A percentile compares a stretch with the other conserved stretches of the same genome.
Conservation (phyloP, 192 early-diverging fungal species). For the Rhizoclosmatium globosum region DNA sequence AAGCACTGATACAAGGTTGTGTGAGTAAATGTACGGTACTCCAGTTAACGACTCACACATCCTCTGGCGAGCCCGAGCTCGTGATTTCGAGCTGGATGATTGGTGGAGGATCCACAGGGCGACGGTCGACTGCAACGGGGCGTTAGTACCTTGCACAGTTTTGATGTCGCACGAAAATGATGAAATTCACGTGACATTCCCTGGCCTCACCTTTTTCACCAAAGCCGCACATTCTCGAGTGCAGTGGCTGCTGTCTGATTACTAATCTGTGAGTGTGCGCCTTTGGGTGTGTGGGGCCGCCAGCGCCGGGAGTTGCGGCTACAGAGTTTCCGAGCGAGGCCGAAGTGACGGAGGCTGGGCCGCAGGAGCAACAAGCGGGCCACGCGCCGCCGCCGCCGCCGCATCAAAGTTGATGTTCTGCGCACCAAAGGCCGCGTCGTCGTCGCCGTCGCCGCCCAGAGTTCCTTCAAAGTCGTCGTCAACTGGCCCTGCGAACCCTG, state of each 20-base stretch:
- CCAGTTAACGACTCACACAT: conserved; percentile 11
- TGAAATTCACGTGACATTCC: conserved; percentile 5
- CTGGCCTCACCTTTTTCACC: conserved; percentile 84
- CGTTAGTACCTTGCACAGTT: background rate
- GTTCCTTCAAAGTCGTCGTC: background rate
- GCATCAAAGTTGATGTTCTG: background rate
- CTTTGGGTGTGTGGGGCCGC: conserved; percentile 19
- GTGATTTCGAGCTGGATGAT: conserved; percentile 62
- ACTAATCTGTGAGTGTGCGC: conserved; percentile 33
- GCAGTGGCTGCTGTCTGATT: conserved; percentile 86
- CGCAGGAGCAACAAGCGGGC: background rate
- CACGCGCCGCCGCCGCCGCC: background rate
- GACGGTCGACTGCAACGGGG: conserved; percentile 64
- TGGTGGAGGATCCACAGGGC: conserved; percentile 84
- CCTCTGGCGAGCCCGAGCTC: conserved; percentile 16
- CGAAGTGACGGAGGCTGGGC: background rate
- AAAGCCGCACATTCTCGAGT: conserved; percentile 92
- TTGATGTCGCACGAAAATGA: conserved; percentile 8
- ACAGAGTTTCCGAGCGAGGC: background rate
- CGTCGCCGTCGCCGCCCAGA: background rate
- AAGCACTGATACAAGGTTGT: conserved; percentile 31
- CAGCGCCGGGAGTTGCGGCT: background rate
- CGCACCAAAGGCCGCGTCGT: background rate
- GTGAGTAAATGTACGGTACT: background rate
- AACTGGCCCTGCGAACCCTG: background rate